These are phyloP conservation scores for Agapanthus africanus DNA, from an alignment of 106 monocot species.

Conservation along the genomic window DNA sequence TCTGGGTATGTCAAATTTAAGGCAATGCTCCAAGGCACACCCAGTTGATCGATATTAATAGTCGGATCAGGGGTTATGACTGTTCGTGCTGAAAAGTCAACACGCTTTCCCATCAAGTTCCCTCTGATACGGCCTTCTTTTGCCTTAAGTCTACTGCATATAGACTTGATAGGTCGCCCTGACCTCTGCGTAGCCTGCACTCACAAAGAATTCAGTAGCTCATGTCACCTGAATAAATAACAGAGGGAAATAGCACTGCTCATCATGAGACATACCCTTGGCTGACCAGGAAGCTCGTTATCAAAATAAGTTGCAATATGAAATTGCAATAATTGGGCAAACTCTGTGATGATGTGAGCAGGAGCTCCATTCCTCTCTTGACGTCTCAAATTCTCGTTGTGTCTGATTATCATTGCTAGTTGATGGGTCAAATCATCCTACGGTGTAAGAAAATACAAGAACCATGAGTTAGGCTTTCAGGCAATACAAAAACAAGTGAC, in stretches of 20 bases:
- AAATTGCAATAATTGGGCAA: constrained; percentile 90
- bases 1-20: constrained; percentile 93
- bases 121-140: constrained; percentile 97
- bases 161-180: constrained; percentile 87
- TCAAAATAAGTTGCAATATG: constrained; percentile 99
- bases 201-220: background rate
- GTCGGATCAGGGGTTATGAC: constrained; percentile 94
- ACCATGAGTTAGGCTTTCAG: too few relatives aligned
- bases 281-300: constrained; percentile 97
- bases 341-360: constrained; percentile 95
- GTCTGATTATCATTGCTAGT: constrained; percentile 92
- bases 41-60: constrained; percentile 86
- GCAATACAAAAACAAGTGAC: too few relatives aligned
- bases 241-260: background rate
- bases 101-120: constrained; percentile 96
- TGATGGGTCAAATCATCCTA: constrained; percentile 99
- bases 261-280: constrained; percentile 49
- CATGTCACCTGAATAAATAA: background rate
- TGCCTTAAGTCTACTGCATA: constrained; percentile 93
- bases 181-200: constrained; percentile 94
- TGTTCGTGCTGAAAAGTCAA: constrained; percentile 91
- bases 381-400: constrained; percentile 84
- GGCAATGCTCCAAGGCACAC: constrained; percentile 95
- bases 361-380: constrained; percentile 98
- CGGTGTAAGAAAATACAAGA: constrained; percentile 6